Base-by-base conservation (phyloP, 257 asterid species). In the Ophiorrhiza pumila region DNA sequence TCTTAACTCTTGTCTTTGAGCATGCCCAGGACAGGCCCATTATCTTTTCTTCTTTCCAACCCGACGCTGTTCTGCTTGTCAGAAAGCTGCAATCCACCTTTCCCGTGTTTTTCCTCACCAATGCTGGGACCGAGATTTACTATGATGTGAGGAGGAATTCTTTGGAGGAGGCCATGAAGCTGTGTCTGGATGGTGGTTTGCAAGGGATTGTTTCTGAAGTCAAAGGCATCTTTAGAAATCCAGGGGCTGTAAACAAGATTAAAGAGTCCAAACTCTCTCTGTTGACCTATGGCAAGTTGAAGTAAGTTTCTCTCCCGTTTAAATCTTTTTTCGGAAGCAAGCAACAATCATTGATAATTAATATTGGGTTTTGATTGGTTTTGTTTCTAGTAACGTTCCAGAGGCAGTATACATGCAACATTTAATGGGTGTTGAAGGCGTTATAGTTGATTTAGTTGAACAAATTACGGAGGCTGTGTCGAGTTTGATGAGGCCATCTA, bases 161-260 rank as follows among this genome's bases (percentile, higher is more conserved):
- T 1, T 69, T 95, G 82, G 99, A 92, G 72, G 99, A 90, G 75
- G 99, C 97, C 23, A 75, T 83, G 6, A 89, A 90, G 20, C 1
- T 95, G 10, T 90, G 98, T 80, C 41, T 80, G 80, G 98, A 92
- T 59, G 99, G 98, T 47, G 95, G 88, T 20, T 71, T 95, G 74
- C 86, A 95, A 64, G 99, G 99, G 71, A 85, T 95, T 71, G 99
- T 95, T 41, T 92, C 97, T 0, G 97, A 89, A 55, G 99, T 87
- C 1, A 86, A 82, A 74, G 97, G 91, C 7, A 60, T 95, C 1
- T 85, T 95, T 5, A 82, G 88, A 74, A 89, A 89, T 81, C 99
- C 99, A 2, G 91, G 81, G 22, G 87, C 92, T 0, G 94, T 95
- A 8, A 86, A 82, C 61, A 86, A 80, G 80, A 92, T 95, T 73